Conservation (phyloP, 495 filamentous ascomycete species). For the Penicillium salamii region DNA sequence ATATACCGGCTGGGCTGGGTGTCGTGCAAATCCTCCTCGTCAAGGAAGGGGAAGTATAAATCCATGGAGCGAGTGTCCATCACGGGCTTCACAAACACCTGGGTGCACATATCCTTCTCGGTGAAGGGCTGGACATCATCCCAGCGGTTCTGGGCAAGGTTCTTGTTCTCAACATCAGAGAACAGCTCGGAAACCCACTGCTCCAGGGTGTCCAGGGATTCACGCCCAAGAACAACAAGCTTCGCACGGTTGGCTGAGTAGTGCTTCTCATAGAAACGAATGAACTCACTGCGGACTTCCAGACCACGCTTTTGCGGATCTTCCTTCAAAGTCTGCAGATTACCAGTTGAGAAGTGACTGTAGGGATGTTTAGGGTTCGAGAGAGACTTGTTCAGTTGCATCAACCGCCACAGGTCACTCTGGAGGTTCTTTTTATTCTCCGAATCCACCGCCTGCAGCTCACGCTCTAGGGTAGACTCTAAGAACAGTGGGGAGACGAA, state of each 20-base stretch:
- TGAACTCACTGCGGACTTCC: constrained; percentile 89
- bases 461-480: constrained; percentile 83
- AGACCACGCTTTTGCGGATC: constrained; percentile 77
- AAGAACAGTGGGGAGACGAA: constrained; percentile 92
- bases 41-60: constrained; percentile 83
- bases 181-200: constrained; percentile 87
- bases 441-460: constrained; percentile 91
- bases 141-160: constrained; percentile 80
- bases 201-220: constrained; percentile 85
- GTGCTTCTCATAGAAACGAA: constrained; percentile 83
- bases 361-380: constrained; percentile 93
- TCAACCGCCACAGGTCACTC: constrained; percentile 87
- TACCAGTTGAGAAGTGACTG: constrained; percentile 94
- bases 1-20: constrained; percentile 87
- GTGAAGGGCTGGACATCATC: constrained; percentile 67
- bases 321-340: constrained; percentile 83
- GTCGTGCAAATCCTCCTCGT: constrained; percentile 81
- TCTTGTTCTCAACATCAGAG: constrained; percentile 77
- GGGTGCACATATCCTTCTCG: constrained; percentile 66
- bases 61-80: constrained; percentile 87
- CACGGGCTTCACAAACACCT: constrained; percentile 92
- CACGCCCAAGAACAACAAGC: constrained; percentile 83
- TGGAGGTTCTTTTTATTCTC: constrained; percentile 99
- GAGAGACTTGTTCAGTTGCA: constrained; percentile 87
- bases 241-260: constrained; percentile 98